A percentile compares a stretch with the other conserved stretches of the same genome.
Evolutionary conservation across 495 filamentous ascomycete genomes (phyloP).

Genomic region (Gamarada debralockiae): DNA sequence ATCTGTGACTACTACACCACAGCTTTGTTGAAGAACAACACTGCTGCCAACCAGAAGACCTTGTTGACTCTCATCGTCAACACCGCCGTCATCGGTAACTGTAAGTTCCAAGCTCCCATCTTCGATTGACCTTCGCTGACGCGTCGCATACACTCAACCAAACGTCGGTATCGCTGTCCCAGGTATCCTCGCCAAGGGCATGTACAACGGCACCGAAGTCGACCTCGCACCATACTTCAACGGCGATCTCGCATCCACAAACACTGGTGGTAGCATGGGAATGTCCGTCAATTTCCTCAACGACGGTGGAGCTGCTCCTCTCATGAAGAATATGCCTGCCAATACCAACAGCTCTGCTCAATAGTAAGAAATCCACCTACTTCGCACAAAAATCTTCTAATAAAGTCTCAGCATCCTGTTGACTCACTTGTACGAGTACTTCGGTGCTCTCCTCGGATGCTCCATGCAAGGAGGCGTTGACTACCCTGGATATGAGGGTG

Average conservation of each 20-base stretch:
- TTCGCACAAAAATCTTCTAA: background rate
- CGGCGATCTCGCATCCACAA: constrained; percentile 43
- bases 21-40: constrained; percentile 47
- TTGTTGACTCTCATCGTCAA: constrained; percentile 51
- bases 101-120: constrained; percentile 16
- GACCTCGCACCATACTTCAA: constrained; percentile 51
- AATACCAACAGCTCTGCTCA: constrained; percentile 39
- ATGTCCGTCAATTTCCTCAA: constrained; percentile 51
- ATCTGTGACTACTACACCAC: constrained; percentile 56
- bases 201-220: constrained; percentile 42
- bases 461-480: constrained; percentile 31
- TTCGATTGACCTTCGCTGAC: background rate
- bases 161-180: constrained; percentile 42
- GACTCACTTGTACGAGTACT: constrained; percentile 54
- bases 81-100: constrained; percentile 52
- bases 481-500: constrained; percentile 40
- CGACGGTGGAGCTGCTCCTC: constrained; percentile 45
- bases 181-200: constrained; percentile 44
- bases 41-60: constrained; percentile 45
- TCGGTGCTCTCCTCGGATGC: constrained; percentile 49
- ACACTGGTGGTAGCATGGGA: constrained; percentile 32
- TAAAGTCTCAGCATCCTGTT: constrained; percentile 39
- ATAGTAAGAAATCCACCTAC: constrained; percentile 35
- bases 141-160: constrained; percentile 36
- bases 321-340: constrained; percentile 46